A percentile compares a stretch with the other conserved stretches of the same genome.
Evolutionary conservation across 495 filamentous ascomycete species (phyloP).

Genomic region (Aspergillus haitiensis): DNA sequence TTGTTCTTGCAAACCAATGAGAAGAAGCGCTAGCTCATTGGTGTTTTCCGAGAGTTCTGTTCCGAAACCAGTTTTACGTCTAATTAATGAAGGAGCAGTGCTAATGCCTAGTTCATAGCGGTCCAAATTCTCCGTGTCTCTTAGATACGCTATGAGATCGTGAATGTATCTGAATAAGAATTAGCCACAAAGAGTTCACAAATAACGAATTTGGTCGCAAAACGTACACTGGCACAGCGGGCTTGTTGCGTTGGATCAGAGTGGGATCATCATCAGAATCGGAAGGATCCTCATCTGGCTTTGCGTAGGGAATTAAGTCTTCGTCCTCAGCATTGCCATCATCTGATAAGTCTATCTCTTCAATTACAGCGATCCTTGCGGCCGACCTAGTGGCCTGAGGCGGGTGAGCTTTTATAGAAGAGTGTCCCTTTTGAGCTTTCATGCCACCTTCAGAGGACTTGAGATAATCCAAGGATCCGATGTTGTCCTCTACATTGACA

Average conservation of each 20-base stretch:
- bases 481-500: conserved; percentile 58
- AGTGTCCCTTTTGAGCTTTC: conserved; percentile 9
- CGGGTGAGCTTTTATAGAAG: conserved; percentile 19
- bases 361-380: conserved; percentile 61
- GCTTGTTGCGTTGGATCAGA: conserved; percentile 75
- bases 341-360: conserved; percentile 58
- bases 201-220: neutral
- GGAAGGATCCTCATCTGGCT: conserved; percentile 88
- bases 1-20: conserved; percentile 80
- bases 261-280: conserved; percentile 94
- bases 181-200: conserved; percentile 1
- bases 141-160: conserved; percentile 75
- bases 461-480: conserved; percentile 60
- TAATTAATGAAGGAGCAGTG: conserved; percentile 76
- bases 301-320: conserved; percentile 77
- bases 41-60: conserved; percentile 82
- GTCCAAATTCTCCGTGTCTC: conserved; percentile 81
- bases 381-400: conserved; percentile 23
- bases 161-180: conserved; percentile 66
- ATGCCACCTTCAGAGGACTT: conserved; percentile 17
- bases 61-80: conserved; percentile 84
- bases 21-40: conserved; percentile 71
- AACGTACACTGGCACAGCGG: conserved; percentile 75
- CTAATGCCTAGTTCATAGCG: conserved; percentile 75
- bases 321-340: conserved; percentile 63